These are phyloP conservation scores for Volvox reticuliferus DNA, from an alignment of 139 green algal species.

Conservation along the genomic window DNA sequence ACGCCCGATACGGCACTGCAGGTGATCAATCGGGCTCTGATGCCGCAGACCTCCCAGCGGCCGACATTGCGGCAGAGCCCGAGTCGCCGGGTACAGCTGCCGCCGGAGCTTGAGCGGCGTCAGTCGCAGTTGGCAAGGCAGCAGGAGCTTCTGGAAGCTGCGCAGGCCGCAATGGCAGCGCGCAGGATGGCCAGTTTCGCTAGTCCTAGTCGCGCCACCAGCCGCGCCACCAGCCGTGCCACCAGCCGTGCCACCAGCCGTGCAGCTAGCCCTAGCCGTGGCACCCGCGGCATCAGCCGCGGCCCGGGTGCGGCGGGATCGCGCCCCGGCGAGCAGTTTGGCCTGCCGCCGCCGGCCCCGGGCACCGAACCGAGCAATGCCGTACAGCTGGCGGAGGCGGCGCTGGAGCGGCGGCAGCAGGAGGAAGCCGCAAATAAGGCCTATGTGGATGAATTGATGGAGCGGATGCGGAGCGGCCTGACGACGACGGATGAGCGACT, in stretches of 20 bases:
- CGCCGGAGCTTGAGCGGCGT: constrained; percentile 43
- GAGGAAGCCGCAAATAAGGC: constrained; percentile 24
- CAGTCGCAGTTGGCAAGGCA: constrained; percentile 33
- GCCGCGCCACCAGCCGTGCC: neutral
- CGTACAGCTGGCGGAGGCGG: constrained; percentile 2
- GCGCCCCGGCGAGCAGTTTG: neutral
- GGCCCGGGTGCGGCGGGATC: neutral
- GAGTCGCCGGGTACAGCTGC: constrained; percentile 14
- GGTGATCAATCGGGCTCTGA: constrained; percentile 8
- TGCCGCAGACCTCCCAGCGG: neutral
- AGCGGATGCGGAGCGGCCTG: constrained; percentile 3
- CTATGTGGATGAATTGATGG: constrained; percentile 3
- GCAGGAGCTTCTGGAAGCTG: constrained; percentile 44
- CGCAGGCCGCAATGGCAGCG: constrained; percentile 10
- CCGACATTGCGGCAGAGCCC: neutral
- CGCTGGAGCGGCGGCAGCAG: constrained; percentile 31
- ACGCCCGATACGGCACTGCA: constrained; percentile 1
- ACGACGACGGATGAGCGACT: neutral
- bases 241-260: neutral
- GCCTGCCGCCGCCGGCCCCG: neutral
- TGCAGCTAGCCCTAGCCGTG: neutral
- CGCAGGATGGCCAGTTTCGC: neutral
- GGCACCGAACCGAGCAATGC: constrained; percentile 34
- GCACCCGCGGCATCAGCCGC: neutral
- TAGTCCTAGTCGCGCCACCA: neutral